phyloP scores from a whole-genome alignment of 306 rosid species.

The Vigna angularis region DNA sequence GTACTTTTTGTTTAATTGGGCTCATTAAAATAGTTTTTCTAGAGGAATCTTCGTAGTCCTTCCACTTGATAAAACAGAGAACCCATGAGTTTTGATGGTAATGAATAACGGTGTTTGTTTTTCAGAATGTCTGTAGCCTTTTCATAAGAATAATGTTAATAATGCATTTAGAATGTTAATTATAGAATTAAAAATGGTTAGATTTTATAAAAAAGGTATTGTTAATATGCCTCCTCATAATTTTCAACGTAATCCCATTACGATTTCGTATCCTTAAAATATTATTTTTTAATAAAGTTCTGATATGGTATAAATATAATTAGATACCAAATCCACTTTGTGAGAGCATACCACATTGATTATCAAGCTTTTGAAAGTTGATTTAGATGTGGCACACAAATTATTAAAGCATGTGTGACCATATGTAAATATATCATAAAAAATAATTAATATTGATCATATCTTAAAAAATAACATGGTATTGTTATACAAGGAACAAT shows the following conservation, averaged over 20 bases:
- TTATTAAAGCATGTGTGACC: not conserved
- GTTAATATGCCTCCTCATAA: not conserved
- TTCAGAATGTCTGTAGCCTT: conserved; percentile 31
- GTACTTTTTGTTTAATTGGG: not conserved
- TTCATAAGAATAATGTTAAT: not conserved
- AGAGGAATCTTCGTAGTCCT: not conserved
- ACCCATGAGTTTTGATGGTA: not conserved
- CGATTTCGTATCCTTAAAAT: not conserved
- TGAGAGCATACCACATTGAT: conserved; percentile 37
- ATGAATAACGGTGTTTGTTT: not conserved
- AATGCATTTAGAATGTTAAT: not conserved
- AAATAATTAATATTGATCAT: not conserved
- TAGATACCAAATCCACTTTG: conserved; percentile 44
- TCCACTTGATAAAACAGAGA: not conserved
- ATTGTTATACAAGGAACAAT: no score
- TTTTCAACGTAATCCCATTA: not conserved
- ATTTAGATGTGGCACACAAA: conserved; percentile 18
- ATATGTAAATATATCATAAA: not conserved
- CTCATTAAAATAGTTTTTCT: not conserved
- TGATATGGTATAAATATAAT: not conserved
- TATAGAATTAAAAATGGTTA: not conserved
- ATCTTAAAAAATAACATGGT: no score
- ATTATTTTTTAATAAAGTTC: not conserved
- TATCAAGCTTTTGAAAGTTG: not conserved
- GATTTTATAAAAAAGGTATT: not conserved